Base-by-base conservation (phyloP, 2,329 filamentous ascomycete genomes). In the Aspergillus terreus region DNA sequence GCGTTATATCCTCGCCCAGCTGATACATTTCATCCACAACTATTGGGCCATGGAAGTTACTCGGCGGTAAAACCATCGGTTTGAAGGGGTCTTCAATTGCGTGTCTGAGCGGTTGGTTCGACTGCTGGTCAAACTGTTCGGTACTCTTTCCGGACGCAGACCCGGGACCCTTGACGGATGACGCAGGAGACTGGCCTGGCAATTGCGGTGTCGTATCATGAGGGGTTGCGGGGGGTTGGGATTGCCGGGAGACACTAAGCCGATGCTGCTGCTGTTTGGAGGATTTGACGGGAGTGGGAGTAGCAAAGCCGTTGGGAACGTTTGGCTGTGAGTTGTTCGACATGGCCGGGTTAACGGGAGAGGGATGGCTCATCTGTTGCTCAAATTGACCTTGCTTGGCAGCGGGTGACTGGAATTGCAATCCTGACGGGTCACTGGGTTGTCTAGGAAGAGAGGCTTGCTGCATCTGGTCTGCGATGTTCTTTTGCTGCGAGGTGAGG, bases 11-110 rank as follows among this genome's bases (percentile, higher is more conserved):
- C 32, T 80, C 77, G 4, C 87, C 86, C 46, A 91, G 69, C 46
- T 82, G 81, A 49, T 77, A 78, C 19, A 89, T 76, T 4, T 85
- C 81, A 35, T 82, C 76, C 11, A 92, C 75, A 52, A 88, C 82
- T 52, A 92, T 79, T 1, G 90, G 90, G 7, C 91, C 91, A 69
- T 85, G 85, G 1, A 80, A 79, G 40, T 80, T 78, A 35, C 82
- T 75, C 60, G 68, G 74, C 51, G 69, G 70, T 17, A 78, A 54
- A 17, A 75, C 68, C 58, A 73, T 73, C 3, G 77, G 75, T 51
- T 77, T 75, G 59, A 77, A 79, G 1, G 69, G 64, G 46, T 76
- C 71, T 55, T 73, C 64, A 46, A 76, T 73, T 2, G 70, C 71
- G 19, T 64, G 66, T 51, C 69, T 69, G 15, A 70, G 51, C 10